Conservation (phyloP, 371 early-diverging fungal species). For the Syncephalastrum monosporum region DNA sequence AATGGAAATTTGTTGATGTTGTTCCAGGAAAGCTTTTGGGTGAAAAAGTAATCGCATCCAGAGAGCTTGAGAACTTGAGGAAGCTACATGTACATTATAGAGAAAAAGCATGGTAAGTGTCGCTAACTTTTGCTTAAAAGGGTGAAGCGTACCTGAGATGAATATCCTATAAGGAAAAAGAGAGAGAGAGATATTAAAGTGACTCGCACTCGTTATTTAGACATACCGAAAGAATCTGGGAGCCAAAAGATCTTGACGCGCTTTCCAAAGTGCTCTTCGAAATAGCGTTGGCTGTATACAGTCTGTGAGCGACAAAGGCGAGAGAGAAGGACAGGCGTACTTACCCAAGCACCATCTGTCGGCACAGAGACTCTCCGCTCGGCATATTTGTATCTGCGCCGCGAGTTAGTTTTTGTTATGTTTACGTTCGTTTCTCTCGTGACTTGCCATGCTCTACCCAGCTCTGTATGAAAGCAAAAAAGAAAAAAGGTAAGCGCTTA, state of each 20-base stretch:
- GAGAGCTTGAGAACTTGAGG: conserved; percentile 88
- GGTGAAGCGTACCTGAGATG: conserved; percentile 29
- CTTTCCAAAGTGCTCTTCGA: conserved; percentile 82
- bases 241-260: conserved; percentile 90
- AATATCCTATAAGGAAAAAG: conserved; percentile 38
- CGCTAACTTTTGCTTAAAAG: background rate
- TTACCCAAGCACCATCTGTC: conserved; percentile 90
- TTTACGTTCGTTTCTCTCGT: background rate
- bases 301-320: background rate
- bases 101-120: background rate
- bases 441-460: conserved; percentile 54
- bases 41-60: conserved; percentile 93
- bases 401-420: no score
- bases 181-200: conserved; percentile 18
- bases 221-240: conserved; percentile 86
- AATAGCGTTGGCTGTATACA: conserved; percentile 71
- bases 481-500: conserved; percentile 1
- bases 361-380: conserved; percentile 89
- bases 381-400: conserved; percentile 91
- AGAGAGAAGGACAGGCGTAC: background rate
- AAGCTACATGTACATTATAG: conserved; percentile 36
- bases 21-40: conserved; percentile 98
- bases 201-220: background rate
- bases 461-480: conserved; percentile 23
- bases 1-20: conserved; percentile 97